Conservation (phyloP, 768 basidiomycete species). For the Cystobasidium tubakii region DNA sequence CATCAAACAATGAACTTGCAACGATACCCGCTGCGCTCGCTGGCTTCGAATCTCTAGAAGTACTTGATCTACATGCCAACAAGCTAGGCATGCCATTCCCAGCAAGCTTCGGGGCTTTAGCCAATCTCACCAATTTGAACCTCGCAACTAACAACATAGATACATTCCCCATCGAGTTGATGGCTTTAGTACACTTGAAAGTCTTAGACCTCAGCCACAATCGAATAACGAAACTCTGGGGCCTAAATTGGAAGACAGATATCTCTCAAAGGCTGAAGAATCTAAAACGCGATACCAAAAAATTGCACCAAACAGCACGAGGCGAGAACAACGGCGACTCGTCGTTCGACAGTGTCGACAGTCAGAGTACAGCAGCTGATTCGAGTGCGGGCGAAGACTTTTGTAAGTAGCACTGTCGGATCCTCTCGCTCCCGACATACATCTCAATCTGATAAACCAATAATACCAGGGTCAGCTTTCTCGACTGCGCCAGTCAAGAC, state of each 20-base stretch:
- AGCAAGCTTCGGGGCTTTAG: not conserved
- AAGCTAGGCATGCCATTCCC: slow-evolving; percentile 23
- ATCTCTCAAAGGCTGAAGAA: slow-evolving; percentile 5
- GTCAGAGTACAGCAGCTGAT: slow-evolving; percentile 26
- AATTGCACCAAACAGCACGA: not conserved
- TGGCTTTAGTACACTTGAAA: slow-evolving; percentile 35
- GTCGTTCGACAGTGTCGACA: slow-evolving; percentile 23
- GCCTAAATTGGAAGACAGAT: slow-evolving; percentile 1
- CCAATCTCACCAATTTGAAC: slow-evolving; percentile 34
- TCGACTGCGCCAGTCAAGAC: slow-evolving; percentile 31
- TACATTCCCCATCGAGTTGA: slow-evolving; percentile 24
- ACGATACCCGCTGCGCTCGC: slow-evolving; percentile 15
- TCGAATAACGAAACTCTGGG: slow-evolving; percentile 29
- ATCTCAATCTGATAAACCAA: too few species aligned
- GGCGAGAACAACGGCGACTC: slow-evolving; percentile 1
- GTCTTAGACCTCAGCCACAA: slow-evolving; percentile 33
- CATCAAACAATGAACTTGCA: slow-evolving; percentile 36
- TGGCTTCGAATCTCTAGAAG: slow-evolving; percentile 28
- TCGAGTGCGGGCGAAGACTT: slow-evolving; percentile 29
- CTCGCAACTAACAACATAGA: slow-evolving; percentile 29
- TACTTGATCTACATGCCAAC: slow-evolving; percentile 36
- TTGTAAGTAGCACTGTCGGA: slow-evolving; percentile 23
- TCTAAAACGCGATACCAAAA: not conserved
- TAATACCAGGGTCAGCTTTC: slow-evolving; percentile 24
- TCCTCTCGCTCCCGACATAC: not conserved